Base-by-base conservation (phyloP, 257 asterid genomes). In the Osmanthus fragrans region DNA sequence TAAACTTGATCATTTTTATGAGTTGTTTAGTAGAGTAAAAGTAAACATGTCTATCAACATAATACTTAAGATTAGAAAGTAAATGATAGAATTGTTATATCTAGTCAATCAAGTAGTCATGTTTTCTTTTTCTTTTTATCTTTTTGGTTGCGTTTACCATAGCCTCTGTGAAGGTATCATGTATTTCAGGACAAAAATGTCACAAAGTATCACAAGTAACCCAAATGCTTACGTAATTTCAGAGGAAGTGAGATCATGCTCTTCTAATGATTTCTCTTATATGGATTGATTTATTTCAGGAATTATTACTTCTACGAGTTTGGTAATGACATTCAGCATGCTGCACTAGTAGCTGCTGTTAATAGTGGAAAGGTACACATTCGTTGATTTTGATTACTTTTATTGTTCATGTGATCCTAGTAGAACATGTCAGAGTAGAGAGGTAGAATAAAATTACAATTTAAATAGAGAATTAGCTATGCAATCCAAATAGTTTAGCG, bases 221-320 rank as follows among this genome's bases (percentile, higher is more conserved):
- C 72, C 68, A 37, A 54, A 72, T 27, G 27, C 73, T 19, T 58
- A 10, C 58, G 27, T 34, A 49, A 64, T 37, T 65, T 58, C 16
- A 32, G 34, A 74, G 67, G 39, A 72, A 13, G 18, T 60, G 21
- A 33, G 4, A 9, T 70, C 25, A 34, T 63, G 25, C 45, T 56
- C 42, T 65, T 56, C 74, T 68, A 49, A 34, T 58, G 19, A 68
- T 21, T 45, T 30, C 0, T 19, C 9, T 37, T 80, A 10, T 70
- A 64, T 66, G 29, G 68, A 40, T 64, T 45, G 2, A 68, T 39
- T 63, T 42, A 37, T 81, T 85, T 80, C 94, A 94, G 99, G 97
- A 92, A 92, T 79, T 94, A 92, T 76, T 94, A 92, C 88, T 91
- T 87, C 77, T 94, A 94, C 42, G 99, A 94, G 88, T 94, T 92